Base-by-base conservation (phyloP, 2,329 filamentous ascomycete genomes). In the Ceratocystis harringtonii region DNA sequence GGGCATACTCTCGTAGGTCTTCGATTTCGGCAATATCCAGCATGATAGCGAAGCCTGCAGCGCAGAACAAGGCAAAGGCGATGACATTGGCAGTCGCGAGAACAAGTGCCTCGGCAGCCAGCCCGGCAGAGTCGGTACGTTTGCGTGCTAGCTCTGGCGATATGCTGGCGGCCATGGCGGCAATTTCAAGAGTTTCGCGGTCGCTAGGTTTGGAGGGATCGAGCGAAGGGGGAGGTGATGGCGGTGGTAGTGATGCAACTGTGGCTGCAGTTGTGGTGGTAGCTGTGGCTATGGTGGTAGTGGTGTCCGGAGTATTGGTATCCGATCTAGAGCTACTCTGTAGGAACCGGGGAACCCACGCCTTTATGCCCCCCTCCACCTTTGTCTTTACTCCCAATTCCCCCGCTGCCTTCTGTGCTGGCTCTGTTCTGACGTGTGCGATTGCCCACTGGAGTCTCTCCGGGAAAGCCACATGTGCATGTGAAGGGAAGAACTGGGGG, bases 71-170 rank as follows among this genome's bases (percentile, higher is more conserved):
- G 0, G 81, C 86, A 62, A 94, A 82, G 70, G 86, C 88, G 41
- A 85, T 72, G 12, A 94, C 89, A 71, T 96, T 96, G 70, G 96
- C 80, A 0, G 92, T 96, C 0, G 92, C 94, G 44, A 96, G 78
- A 61, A 86, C 88, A 25, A 99, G 78, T 0, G 92, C 92, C 75
- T 95, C 88, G 43, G 88, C 76, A 0, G 92, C 92, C 69, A 96
- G 86, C 48, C 88, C 73, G 1, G 84, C 80, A 6, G 85, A 85
- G 71, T 86, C 87, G 32, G 84, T 79, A 57, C 78, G 60, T 22
- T 60, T 63, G 60, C 66, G 66, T 12, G 66, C 66, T n/a, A 67
- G 58, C 19, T 41, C 19, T 6, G 66, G 44, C 28, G 61, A 45
- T n/a, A 67, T 17, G 48, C 44, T 62, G 48, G 45, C 30, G 4